Evolutionary conservation across 148 eudicot species (phyloP).

Genomic region (Rhododendron molle): DNA sequence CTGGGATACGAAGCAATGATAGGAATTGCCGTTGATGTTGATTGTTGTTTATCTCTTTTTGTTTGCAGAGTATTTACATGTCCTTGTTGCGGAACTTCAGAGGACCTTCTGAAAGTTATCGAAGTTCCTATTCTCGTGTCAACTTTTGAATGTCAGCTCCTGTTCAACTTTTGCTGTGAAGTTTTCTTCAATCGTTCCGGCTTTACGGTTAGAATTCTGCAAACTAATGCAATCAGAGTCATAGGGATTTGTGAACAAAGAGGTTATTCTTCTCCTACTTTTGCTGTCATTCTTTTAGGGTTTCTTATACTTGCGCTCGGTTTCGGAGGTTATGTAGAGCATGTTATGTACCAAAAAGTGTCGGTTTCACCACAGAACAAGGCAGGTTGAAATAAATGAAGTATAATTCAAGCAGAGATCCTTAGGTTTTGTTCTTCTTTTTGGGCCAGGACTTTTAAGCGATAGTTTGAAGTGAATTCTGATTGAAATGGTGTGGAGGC

Average conservation of each 20-base stretch:
- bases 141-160: slow-evolving; percentile 46
- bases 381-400: neutral
- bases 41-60: neutral
- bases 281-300: neutral
- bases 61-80: slow-evolving; percentile 54
- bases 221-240: neutral
- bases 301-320: neutral
- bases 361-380: neutral
- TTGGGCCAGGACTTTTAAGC: neutral
- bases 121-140: slow-evolving; percentile 83
- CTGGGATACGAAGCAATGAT: neutral
- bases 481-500: neutral
- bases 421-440: neutral
- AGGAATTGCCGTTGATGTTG: neutral
- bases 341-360: neutral
- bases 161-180: neutral
- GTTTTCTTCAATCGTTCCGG: neutral
- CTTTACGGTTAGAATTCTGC: neutral
- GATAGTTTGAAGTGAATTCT: neutral
- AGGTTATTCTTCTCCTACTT: neutral
- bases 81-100: slow-evolving; percentile 60
- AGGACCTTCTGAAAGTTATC: slow-evolving; percentile 66
- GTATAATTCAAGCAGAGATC: neutral
- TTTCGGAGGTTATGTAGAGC: neutral
- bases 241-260: neutral